Base-by-base conservation (phyloP, 805 yeast genomes). In the Sugiyamaella smithiae region DNA sequence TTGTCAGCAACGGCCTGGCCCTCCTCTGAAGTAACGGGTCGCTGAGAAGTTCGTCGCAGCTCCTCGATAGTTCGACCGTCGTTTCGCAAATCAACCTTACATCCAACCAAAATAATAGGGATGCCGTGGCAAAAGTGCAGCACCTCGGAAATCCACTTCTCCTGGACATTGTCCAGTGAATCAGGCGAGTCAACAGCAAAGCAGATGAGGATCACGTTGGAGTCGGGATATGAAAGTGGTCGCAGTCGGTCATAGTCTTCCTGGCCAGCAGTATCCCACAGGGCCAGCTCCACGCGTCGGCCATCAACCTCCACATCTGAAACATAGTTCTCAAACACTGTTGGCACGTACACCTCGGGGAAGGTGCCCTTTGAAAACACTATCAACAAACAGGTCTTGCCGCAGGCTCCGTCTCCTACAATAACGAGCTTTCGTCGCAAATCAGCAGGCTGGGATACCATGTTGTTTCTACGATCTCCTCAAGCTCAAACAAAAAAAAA, bases 71-170 rank as follows among this genome's bases (percentile, higher is more conserved):
- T 84, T 63, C 78, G 75, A 52, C 81, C 82, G 67, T 88, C 95
- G 66, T 84, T 78, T 73, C 96, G 84, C 64, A 89, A 76, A 73
- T 89, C 97, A 58, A 80, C 79, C 74, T 89, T 89, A 75, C 96
- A 88, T 60, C 96, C 97, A 60, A 88, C 96, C 49, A 89, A 75
- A 59, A 89, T 85, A 67, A 88, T 87, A 63, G 96, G 96, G 47
- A 88, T 89, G 67, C 91, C 93, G 63, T 84, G 95, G 72, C 97
- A 89, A 80, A 88, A 88, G 69, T 88, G 96, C 65, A 85, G 70
- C 45, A 89, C 96, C 72, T 89, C 97, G 40, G 93, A 82, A 62
- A 88, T 87, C 96, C 97, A 89, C 73, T 88, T 89, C 71, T 88
- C 96, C 73, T 88, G 91, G 56, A 89, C 96, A 70, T 88, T 89